phyloP scores from a whole-genome alignment of 306 rosid genomes.

The Luffa acutangula region DNA sequence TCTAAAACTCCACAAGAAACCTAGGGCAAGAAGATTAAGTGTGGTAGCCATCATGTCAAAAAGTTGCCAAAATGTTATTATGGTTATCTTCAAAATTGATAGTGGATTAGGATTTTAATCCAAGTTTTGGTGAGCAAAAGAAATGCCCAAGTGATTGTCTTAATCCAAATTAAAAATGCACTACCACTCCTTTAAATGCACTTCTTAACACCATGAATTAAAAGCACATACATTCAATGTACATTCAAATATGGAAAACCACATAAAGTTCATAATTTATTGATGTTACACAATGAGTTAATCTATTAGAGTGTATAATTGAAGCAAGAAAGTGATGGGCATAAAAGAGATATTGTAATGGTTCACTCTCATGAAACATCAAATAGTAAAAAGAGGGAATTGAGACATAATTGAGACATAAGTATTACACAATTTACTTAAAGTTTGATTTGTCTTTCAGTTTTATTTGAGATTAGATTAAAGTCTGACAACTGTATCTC shows the following conservation, averaged over 20 bases:
- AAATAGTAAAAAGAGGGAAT: not conserved
- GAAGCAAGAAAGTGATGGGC: not conserved
- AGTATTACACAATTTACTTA: not conserved
- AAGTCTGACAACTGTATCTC: not conserved
- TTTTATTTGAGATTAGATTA: not conserved
- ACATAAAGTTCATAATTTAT: not conserved
- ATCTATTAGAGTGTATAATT: not conserved
- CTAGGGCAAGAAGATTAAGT: not conserved
- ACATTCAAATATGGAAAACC: not conserved
- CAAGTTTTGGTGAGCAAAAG: not conserved
- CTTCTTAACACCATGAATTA: not conserved
- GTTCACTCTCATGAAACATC: not conserved
- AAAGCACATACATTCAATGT: not conserved
- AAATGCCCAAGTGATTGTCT: conserved; percentile 1
- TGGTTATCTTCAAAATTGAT: not conserved
- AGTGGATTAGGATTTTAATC: not conserved
- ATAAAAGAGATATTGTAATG: not conserved
- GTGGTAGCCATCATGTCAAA: not conserved
- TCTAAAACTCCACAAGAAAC: not conserved
- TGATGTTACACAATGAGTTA: not conserved
- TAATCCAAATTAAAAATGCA: conserved; percentile 1
- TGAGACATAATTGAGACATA: not conserved
- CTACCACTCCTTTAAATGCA: not conserved
- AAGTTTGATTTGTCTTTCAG: not conserved
- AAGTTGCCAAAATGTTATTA: not conserved